Evolutionary conservation across 2,329 filamentous ascomycete species (phyloP).

Genomic region (Paraphoma chrysanthemicola): DNA sequence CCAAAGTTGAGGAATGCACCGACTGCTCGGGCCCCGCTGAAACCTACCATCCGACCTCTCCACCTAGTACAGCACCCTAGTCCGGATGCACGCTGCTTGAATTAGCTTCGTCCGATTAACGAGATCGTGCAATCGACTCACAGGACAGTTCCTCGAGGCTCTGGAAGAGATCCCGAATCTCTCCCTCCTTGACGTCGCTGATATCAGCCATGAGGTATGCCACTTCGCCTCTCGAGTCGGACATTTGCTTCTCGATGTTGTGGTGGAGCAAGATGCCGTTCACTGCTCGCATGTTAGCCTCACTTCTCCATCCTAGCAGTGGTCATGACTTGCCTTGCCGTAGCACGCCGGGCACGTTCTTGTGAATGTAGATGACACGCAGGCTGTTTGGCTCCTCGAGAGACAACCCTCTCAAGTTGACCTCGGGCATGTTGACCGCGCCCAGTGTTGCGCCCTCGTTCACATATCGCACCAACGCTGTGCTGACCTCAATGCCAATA

Average conservation of each 20-base stretch:
- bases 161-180: constrained; percentile 87
- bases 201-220: constrained; percentile 99
- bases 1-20: constrained; percentile 4
- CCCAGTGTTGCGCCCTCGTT: constrained; percentile 92
- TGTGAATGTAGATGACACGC: constrained; percentile 94
- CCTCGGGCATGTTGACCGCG: constrained; percentile 96
- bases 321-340: constrained; percentile 67
- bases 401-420: constrained; percentile 86
- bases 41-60: background rate
- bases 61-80: constrained; percentile 53
- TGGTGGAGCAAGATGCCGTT: constrained; percentile 94
- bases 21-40: background rate
- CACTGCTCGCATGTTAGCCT: constrained; percentile 60
- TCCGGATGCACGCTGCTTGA: constrained; percentile 49
- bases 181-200: constrained; percentile 78
- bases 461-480: constrained; percentile 90
- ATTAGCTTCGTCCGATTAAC: constrained; percentile 2
- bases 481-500: constrained; percentile 91
- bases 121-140: constrained; percentile 55
- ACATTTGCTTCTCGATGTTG: constrained; percentile 99
- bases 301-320: background rate
- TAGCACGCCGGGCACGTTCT: constrained; percentile 94
- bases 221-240: constrained; percentile 89
- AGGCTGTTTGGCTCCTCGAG: constrained; percentile 89
- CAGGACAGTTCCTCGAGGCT: constrained; percentile 81